Percentiles rank a stretch among this genome's conserved stretches.
These are phyloP conservation scores for Phialophora chinensis DNA, from an alignment of 2,329 filamentous ascomycete species.

Conservation along the genomic window DNA sequence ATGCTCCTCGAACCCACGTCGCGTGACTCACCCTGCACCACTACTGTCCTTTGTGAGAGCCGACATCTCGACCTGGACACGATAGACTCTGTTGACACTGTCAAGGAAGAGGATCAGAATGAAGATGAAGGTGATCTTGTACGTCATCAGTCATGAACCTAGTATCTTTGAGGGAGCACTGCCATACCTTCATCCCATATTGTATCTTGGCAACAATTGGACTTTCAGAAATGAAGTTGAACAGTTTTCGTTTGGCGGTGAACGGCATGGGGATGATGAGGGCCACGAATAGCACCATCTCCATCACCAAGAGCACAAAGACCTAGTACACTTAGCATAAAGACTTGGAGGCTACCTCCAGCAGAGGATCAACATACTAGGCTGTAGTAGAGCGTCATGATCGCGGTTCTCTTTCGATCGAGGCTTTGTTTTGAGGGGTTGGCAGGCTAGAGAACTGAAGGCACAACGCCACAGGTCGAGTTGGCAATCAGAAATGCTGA, in stretches of 20 bases:
- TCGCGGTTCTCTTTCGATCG: slow-evolving; percentile 44
- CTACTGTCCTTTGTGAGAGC: slow-evolving; percentile 69
- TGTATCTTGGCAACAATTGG: slow-evolving; percentile 86
- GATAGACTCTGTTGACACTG: slow-evolving; percentile 94
- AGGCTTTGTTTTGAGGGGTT: background rate
- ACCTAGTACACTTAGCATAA: slow-evolving; percentile 46
- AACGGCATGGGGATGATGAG: slow-evolving; percentile 82
- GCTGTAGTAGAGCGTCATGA: slow-evolving; percentile 73
- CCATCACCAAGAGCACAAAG: slow-evolving; percentile 56
- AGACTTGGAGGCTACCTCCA: background rate
- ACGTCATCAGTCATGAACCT: slow-evolving; percentile 29
- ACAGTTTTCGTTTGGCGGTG: slow-evolving; percentile 81
- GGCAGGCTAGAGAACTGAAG: background rate
- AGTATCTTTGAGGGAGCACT: background rate
- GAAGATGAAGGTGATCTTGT: slow-evolving; percentile 93
- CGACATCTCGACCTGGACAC: slow-evolving; percentile 87
- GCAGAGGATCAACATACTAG: slow-evolving; percentile 22
- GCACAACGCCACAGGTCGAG: background rate
- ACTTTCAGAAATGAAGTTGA: slow-evolving; percentile 94
- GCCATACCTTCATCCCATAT: slow-evolving; percentile 84
- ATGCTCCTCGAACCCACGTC: slow-evolving; percentile 27
- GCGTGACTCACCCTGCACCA: slow-evolving; percentile 56
- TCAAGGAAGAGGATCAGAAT: slow-evolving; percentile 98
- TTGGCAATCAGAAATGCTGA: background rate
- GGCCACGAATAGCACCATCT: slow-evolving; percentile 58